Conservation (phyloP, 768 basidiomycete species). For the Panaeolus cyanescens region DNA sequence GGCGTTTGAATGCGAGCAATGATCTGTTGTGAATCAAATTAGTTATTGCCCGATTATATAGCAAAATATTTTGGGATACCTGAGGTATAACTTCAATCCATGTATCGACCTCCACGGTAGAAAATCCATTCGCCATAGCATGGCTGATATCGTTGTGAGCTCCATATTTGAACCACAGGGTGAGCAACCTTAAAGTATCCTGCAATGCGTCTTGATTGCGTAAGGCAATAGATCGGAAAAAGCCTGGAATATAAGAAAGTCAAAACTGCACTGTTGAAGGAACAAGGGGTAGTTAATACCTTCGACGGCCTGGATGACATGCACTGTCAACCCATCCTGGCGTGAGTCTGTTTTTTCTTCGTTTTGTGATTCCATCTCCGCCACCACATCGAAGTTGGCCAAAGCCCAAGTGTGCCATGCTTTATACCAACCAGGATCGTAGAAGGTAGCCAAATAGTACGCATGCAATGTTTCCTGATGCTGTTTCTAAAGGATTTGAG, state of each 20-base stretch:
- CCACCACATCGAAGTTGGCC: constrained; percentile 93
- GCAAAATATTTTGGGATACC: constrained; percentile 50
- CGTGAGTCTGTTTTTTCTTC: constrained; percentile 61
- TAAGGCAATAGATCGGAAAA: constrained; percentile 93
- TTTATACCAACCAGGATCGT: constrained; percentile 97
- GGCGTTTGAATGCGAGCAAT: constrained; percentile 99
- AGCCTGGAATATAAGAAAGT: constrained; percentile 50
- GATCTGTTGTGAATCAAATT: constrained; percentile 53
- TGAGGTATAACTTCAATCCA: constrained; percentile 99
- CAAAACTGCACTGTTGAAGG: background rate
- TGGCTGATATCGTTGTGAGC: constrained; percentile 86
- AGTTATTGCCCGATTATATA: background rate
- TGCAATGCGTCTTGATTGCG: constrained; percentile 91
- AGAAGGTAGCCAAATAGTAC: constrained; percentile 85
- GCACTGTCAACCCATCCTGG: constrained; percentile 66
- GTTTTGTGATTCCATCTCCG: constrained; percentile 69
- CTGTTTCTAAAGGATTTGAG: constrained; percentile 60
- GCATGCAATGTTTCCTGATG: constrained; percentile 76
- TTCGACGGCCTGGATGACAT: constrained; percentile 92
- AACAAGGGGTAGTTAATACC: constrained; percentile 43
- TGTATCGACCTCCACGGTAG: constrained; percentile 90
- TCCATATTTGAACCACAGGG: constrained; percentile 98
- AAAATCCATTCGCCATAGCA: constrained; percentile 86
- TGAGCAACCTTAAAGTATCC: constrained; percentile 89
- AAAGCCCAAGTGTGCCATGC: constrained; percentile 99